Conservation (phyloP, 2,329 filamentous ascomycete genomes). For the Penicillium sp. region DNA sequence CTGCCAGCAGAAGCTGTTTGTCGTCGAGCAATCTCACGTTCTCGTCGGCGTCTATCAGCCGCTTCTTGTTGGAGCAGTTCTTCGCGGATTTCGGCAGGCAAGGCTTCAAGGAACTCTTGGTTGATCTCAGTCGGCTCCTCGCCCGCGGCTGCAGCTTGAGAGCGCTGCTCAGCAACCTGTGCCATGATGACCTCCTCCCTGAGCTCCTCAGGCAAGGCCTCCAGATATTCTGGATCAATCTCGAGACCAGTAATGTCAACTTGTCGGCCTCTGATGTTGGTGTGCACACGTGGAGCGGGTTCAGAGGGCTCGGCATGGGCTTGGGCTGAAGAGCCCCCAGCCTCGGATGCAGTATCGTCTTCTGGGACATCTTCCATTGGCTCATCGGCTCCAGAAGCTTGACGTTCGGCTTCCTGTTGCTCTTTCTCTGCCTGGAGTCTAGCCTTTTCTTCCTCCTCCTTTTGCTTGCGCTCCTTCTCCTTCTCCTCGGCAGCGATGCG, state of each 20-base stretch:
- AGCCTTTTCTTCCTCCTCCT: slow-evolving; percentile 70
- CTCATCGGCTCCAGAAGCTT: slow-evolving; percentile 47
- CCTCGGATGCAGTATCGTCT: slow-evolving; percentile 39
- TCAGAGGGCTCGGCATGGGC: slow-evolving; percentile 52
- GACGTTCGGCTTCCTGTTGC: slow-evolving; percentile 50
- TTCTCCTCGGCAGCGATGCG: slow-evolving; percentile 68
- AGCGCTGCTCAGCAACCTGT: slow-evolving; percentile 79
- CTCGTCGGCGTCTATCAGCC: slow-evolving; percentile 81
- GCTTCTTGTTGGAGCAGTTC: slow-evolving; percentile 92
- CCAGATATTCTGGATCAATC: slow-evolving; percentile 91
- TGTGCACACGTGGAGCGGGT: slow-evolving; percentile 66
- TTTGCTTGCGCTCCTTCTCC: slow-evolving; percentile 69
- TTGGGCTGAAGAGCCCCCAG: slow-evolving; percentile 37
- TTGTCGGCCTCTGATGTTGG: slow-evolving; percentile 80
- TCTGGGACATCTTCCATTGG: slow-evolving; percentile 79
- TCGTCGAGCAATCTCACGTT: slow-evolving; percentile 78
- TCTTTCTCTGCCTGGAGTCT: slow-evolving; percentile 62
- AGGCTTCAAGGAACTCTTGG: slow-evolving; percentile 88
- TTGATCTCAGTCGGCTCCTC: slow-evolving; percentile 71
- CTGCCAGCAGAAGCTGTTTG: slow-evolving; percentile 51
- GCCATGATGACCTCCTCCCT: slow-evolving; percentile 94
- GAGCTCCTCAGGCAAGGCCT: slow-evolving; percentile 95
- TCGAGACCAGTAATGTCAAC: slow-evolving; percentile 92
- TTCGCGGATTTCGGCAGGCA: slow-evolving; percentile 84
- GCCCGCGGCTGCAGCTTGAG: slow-evolving; percentile 69